Conservation (phyloP, 257 asterid genomes). For the Asclepias syriaca region DNA sequence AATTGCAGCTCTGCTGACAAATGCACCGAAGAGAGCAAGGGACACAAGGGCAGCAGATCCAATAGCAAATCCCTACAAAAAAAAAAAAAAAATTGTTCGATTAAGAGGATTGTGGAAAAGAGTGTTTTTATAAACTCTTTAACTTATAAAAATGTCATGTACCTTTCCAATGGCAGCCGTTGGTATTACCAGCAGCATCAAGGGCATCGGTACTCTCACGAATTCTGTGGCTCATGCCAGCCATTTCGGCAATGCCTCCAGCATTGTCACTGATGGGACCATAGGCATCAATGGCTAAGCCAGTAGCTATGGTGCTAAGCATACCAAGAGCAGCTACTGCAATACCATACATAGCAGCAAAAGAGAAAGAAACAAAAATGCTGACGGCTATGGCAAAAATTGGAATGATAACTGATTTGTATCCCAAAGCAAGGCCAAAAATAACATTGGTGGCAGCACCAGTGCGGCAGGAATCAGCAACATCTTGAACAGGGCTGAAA, state of each 20-base stretch:
- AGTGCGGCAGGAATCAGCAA: conserved; percentile 89
- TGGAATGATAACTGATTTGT: conserved; percentile 83
- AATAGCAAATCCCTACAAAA: conserved; percentile 63
- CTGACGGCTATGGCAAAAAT: conserved; percentile 80
- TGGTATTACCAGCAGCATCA: conserved; percentile 91
- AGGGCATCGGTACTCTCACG: conserved; percentile 91
- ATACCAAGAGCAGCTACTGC: conserved; percentile 93
- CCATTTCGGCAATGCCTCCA: conserved; percentile 96
- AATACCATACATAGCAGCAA: conserved; percentile 88
- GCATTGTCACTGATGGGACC: conserved; percentile 94
- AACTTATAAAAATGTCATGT: neutral
- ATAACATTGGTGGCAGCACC: conserved; percentile 88
- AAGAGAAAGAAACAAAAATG: conserved; percentile 72
- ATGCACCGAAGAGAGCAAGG: conserved; percentile 80
- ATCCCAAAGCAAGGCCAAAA: conserved; percentile 86
- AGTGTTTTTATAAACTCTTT: neutral
- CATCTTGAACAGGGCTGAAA: conserved; percentile 86
- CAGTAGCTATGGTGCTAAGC: conserved; percentile 91
- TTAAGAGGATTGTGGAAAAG: neutral
- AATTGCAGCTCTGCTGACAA: conserved; percentile 74
- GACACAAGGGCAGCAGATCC: conserved; percentile 88
- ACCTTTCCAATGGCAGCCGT: conserved; percentile 95
- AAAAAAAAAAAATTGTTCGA: too few species aligned
- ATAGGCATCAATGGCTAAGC: conserved; percentile 85
- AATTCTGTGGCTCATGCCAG: conserved; percentile 84